Conservation (phyloP, 2,329 filamentous ascomycete species). For the Talaromyces verruculosus region DNA sequence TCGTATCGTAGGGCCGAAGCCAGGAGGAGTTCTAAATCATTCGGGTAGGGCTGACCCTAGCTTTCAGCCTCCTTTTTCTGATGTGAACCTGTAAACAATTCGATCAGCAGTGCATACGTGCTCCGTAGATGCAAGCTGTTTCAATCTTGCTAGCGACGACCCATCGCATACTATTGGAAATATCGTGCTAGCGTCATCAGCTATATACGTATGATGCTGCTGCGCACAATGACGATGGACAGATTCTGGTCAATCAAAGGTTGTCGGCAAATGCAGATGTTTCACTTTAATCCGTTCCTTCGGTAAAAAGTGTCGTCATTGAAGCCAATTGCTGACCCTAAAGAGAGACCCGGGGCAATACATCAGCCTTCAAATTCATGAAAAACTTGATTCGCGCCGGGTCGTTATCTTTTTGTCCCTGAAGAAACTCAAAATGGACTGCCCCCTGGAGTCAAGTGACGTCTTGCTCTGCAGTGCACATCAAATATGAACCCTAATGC, state of each 20-base stretch:
- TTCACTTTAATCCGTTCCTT: neutral
- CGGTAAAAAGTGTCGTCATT: neutral
- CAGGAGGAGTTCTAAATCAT: neutral
- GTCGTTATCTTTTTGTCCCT: neutral
- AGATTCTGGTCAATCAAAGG: neutral
- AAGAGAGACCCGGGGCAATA: neutral
- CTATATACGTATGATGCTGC: neutral
- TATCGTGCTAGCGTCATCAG: neutral
- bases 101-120: neutral
- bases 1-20: neutral
- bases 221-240: neutral
- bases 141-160: neutral
- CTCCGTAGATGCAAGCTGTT: neutral
- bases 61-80: neutral
- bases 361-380: too few relatives aligned
- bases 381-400: neutral
- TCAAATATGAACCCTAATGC: neutral
- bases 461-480: neutral
- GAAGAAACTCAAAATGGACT: neutral
- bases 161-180: neutral
- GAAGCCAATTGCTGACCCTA: neutral
- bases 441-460: neutral
- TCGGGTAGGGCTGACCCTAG: constrained; percentile 9
- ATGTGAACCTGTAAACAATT: neutral
- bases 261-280: neutral